Evolutionary conservation across 2,329 filamentous ascomycete genomes (phyloP).

Genomic region (Alternaria brassicicola): DNA sequence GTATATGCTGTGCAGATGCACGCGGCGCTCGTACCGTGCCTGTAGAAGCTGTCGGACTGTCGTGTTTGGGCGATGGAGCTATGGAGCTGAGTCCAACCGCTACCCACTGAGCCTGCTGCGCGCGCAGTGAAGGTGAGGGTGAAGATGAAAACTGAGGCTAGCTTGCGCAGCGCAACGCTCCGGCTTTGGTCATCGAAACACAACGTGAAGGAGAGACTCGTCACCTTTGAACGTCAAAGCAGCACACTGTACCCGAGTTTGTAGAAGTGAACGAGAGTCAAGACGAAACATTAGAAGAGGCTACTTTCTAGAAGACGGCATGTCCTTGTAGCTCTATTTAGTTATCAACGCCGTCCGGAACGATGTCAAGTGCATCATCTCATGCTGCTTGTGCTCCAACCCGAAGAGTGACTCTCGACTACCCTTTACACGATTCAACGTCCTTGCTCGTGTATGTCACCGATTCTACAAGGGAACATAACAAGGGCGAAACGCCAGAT

Average conservation of each 20-base stretch:
- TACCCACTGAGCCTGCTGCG: background rate
- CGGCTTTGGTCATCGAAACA: background rate
- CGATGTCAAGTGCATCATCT: background rate
- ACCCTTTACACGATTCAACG: background rate
- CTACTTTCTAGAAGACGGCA: background rate
- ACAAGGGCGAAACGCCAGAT: no score
- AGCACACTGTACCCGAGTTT: background rate
- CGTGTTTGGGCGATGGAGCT: background rate
- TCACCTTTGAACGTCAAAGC: background rate
- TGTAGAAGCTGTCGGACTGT: background rate
- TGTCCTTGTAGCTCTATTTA: background rate
- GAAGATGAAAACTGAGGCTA: background rate
- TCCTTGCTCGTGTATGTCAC: background rate
- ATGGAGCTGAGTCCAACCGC: background rate
- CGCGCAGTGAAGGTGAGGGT: background rate
- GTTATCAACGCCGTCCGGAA: background rate
- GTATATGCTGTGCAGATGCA: background rate
- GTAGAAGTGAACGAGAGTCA: background rate
- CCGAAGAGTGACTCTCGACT: no score
- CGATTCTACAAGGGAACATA: background rate
- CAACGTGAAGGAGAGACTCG: background rate
- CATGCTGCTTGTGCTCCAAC: background rate
- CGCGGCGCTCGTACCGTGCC: background rate
- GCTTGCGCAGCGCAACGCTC: background rate
- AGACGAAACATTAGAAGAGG: background rate